Percentiles rank a stretch among this genome's conserved stretches.
phyloP scores from a whole-genome alignment of 2,329 filamentous ascomycete genomes.

The Didymella arachidicola region DNA sequence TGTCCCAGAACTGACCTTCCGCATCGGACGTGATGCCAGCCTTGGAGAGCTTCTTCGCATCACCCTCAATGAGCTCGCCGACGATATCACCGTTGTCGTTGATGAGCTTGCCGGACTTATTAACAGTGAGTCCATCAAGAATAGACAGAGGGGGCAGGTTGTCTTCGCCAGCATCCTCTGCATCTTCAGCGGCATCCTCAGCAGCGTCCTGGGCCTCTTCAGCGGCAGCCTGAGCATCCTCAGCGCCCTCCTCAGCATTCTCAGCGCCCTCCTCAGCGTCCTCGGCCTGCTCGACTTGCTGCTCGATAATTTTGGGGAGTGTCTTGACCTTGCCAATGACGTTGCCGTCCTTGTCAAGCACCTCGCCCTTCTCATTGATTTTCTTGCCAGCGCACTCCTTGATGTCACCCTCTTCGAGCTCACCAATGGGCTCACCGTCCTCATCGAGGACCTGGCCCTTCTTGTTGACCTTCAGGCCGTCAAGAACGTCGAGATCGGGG shows the following conservation, averaged over 20 bases:
- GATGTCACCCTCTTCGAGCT: conserved; percentile 65
- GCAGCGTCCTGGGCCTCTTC: conserved; percentile 46
- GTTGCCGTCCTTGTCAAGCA: conserved; percentile 69
- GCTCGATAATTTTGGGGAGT: conserved; percentile 55
- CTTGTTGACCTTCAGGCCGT: conserved; percentile 66
- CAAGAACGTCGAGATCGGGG: conserved; percentile 57
- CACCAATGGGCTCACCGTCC: conserved; percentile 62
- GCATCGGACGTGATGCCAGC: conserved; percentile 55
- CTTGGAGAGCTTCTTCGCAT: conserved; percentile 62
- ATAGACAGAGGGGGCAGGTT: conserved; percentile 58
- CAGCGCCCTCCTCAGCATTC: conserved; percentile 43
- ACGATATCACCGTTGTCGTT: conserved; percentile 56
- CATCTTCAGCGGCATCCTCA: conserved; percentile 43
- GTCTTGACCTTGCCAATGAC: conserved; percentile 68
- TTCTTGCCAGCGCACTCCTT: conserved; percentile 71
- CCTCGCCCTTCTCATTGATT: conserved; percentile 69
- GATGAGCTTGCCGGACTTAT: conserved; percentile 61
- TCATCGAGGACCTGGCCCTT: conserved; percentile 63
- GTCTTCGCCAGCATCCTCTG: conserved; percentile 41
- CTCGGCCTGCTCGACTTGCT: conserved; percentile 45
- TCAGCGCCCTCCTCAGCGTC: conserved; percentile 41
- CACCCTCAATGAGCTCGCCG: conserved; percentile 60
- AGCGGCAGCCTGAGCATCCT: conserved; percentile 42
- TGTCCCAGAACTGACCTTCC: conserved; percentile 62
- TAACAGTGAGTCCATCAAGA: conserved; percentile 59